Evolutionary conservation across 495 filamentous ascomycete genomes (phyloP).

Genomic region (Beverwykella pulmonaria): DNA sequence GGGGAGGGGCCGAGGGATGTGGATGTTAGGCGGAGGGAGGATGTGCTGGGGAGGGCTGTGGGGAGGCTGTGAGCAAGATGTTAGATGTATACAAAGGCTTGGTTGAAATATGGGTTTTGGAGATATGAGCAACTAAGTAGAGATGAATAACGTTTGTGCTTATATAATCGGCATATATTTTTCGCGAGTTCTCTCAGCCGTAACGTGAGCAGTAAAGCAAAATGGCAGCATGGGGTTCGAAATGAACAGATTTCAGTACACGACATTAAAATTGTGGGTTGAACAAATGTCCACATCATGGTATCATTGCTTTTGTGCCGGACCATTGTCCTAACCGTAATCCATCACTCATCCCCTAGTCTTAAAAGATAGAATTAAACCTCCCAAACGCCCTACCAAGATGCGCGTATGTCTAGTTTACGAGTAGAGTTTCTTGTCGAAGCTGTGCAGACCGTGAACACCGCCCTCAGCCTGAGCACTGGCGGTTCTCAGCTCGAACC

Average conservation of each 20-base stretch:
- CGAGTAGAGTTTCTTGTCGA: conserved; percentile 98
- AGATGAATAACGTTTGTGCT: no score
- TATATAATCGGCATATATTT: no score
- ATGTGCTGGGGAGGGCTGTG: conserved; percentile 34
- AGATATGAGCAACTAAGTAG: no score
- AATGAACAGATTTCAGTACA: no score
- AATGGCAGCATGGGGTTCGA: no score
- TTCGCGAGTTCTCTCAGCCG: no score
- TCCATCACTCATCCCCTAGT: background rate
- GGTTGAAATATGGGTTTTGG: no score
- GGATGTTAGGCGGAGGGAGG: conserved; percentile 43
- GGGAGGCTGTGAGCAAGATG: no score
- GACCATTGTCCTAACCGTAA: conserved; percentile 5
- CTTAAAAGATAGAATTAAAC: background rate
- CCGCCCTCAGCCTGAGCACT: conserved; percentile 95
- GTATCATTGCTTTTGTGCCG: conserved; percentile 32
- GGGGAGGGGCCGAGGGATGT: conserved; percentile 48
- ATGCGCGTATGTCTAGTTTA: conserved; percentile 44
- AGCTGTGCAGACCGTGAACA: conserved; percentile 94
- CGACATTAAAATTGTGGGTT: no score
- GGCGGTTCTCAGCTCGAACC: conserved; percentile 91
- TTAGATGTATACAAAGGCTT: no score
- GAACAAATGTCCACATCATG: no score
- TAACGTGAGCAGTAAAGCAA: no score
- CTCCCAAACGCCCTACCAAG: conserved; percentile 24